Evolutionary conservation across 2,329 filamentous ascomycete species (phyloP), one percentile per base, ranked within the genome.

Genomic region (Chaetomium sp.): DNA sequence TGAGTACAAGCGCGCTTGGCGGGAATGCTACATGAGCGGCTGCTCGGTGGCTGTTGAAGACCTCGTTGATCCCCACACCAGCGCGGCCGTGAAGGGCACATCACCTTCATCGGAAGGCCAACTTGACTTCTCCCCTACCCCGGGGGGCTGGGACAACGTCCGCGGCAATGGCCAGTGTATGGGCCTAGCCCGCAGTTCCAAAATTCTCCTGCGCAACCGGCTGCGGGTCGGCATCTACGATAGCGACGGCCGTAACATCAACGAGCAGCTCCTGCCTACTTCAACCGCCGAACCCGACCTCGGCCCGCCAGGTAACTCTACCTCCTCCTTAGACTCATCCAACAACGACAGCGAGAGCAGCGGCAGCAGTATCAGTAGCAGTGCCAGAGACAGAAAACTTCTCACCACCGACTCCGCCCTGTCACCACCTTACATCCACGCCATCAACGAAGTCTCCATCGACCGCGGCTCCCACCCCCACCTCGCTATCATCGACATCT

Each of bases 361-460:
- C 37, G 8, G 9, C 41, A 46, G 4, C 38, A 36, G 27, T 43
- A 49, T 2, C 55, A 14, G 12, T 11, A 5, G n/a, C 33, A 35
- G 14, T 19, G 9, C n/a, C 35, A 4, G 34, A 19, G 6, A 11
- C 35, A 3, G 4, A 27, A 27, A 27, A 27, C 19, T 27, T 27
- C 19, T 27, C 19, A 27, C 19, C 19, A 27, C 19, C 41, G 6
- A 12, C 10, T 35, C n/a, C 53, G 19, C 32, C 14, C 32, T 3
- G 44, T 48, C 55, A 58, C 59, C 44, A 59, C 57, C 58, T 3
- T 74, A 75, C 0, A 70, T 85, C 37, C 81, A 84, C 60, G 94
- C 94, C 50, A 89, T 97, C 74, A 99, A 99, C 69, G 94, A 99
- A 71, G 86, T 99, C 9, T 87, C 95, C 1, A 86, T 99, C 38